A percentile compares a stretch with the other conserved stretches of the same genome.
These are phyloP conservation scores for Didymella pomorum DNA, from an alignment of 2,329 filamentous ascomycete genomes.

Conservation along the genomic window DNA sequence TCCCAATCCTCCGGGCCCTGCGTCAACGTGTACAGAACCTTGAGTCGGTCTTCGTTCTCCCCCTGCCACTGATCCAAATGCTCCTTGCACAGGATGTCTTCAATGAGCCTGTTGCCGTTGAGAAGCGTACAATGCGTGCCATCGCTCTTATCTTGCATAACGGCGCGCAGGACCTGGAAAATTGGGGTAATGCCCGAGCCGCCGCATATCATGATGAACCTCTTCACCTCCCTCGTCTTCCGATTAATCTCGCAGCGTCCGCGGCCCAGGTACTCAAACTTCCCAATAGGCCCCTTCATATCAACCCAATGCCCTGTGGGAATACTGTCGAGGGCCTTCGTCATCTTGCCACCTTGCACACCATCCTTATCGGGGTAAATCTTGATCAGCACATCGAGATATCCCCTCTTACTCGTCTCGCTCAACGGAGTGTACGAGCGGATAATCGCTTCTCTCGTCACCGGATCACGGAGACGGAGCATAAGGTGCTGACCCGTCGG, in stretches of 20 bases:
- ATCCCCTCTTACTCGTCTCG: constrained; percentile 66
- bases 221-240: constrained; percentile 64
- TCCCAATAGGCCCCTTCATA: constrained; percentile 80
- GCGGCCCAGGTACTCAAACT: constrained; percentile 78
- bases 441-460: constrained; percentile 75
- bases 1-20: constrained; percentile 70
- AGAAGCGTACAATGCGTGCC: constrained; percentile 74
- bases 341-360: constrained; percentile 76
- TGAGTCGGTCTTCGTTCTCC: constrained; percentile 65
- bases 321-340: constrained; percentile 75
- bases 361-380: constrained; percentile 68
- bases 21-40: constrained; percentile 74
- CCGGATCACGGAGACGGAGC: constrained; percentile 78
- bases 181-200: constrained; percentile 94
- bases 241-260: constrained; percentile 71
- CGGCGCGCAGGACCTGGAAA: constrained; percentile 79
- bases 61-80: constrained; percentile 73
- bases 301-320: constrained; percentile 77
- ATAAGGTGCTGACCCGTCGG: constrained; percentile 88
- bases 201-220: constrained; percentile 86
- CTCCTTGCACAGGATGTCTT: constrained; percentile 81
- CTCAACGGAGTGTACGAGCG: constrained; percentile 88
- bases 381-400: constrained; percentile 80
- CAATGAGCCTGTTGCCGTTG: constrained; percentile 77
- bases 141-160: constrained; percentile 71